Conservation (phyloP, 495 filamentous ascomycete species). For the Bacidia gigantensis region DNA sequence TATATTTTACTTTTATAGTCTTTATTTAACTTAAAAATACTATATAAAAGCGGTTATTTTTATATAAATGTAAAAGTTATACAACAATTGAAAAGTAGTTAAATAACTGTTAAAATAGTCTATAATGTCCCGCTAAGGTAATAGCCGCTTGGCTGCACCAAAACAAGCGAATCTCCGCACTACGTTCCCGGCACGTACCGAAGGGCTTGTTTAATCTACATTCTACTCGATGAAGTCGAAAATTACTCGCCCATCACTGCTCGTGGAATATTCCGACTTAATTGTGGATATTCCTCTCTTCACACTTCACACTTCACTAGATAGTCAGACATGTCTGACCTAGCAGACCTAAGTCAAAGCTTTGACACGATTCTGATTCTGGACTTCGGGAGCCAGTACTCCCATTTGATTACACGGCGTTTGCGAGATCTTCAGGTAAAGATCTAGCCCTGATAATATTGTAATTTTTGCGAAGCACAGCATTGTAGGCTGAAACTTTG, state of each 20-base stretch:
- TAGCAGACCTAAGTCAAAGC: background rate
- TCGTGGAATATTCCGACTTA: too few species aligned
- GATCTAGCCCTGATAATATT: slow-evolving; percentile 56
- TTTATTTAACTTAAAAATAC: background rate
- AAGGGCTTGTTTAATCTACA: too few species aligned
- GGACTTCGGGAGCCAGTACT: slow-evolving; percentile 52
- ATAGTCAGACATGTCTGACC: background rate
- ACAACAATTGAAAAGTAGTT: background rate
- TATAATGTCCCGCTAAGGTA: too few species aligned
- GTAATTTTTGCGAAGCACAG: slow-evolving; percentile 33
- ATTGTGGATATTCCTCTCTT: background rate
- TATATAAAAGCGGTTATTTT: background rate
- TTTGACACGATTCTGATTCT: slow-evolving; percentile 31
- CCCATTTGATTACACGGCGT: slow-evolving; percentile 63
- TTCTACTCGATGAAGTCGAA: too few species aligned
- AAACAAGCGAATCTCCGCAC: too few species aligned
- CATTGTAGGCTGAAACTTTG: background rate
- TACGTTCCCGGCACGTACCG: too few species aligned
- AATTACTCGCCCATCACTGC: too few species aligned
- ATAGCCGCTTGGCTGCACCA: too few species aligned
- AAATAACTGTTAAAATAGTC: too few species aligned
- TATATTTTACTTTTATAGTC: background rate
- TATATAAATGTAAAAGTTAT: background rate
- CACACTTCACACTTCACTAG: background rate
- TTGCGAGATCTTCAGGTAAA: slow-evolving; percentile 73